A percentile compares a stretch with the other conserved stretches of the same genome.
These are phyloP conservation scores for Ilyonectria mors-panacis DNA, from an alignment of 2,329 filamentous ascomycete genomes.

Conservation along the genomic window DNA sequence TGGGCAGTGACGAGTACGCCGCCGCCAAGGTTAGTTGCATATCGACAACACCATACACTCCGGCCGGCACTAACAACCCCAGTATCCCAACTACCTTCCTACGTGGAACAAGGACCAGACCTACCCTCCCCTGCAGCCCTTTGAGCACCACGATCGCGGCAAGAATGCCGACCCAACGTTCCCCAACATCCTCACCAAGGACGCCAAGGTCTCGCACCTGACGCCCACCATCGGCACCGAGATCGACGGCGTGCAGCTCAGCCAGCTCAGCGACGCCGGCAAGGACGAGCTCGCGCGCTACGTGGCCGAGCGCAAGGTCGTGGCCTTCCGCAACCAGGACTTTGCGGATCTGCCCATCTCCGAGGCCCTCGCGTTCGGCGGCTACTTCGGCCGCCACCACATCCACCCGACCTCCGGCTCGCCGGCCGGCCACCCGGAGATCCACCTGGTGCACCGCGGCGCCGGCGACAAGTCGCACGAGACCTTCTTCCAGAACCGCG, in stretches of 20 bases:
- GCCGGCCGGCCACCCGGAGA: constrained; percentile 79
- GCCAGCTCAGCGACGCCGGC: constrained; percentile 74
- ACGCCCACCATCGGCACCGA: constrained; percentile 84
- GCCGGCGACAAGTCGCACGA: constrained; percentile 64
- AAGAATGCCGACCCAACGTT: constrained; percentile 80
- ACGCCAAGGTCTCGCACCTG: constrained; percentile 70
- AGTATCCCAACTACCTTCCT: constrained; percentile 82
- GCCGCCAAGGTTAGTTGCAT: constrained; percentile 42
- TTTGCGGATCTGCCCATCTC: constrained; percentile 79
- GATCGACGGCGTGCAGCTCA: constrained; percentile 79
- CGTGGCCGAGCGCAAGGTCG: constrained; percentile 83
- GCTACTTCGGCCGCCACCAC: constrained; percentile 86
- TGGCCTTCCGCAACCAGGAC: constrained; percentile 84
- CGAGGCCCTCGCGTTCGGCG: constrained; percentile 77
- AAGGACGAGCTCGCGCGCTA: constrained; percentile 84
- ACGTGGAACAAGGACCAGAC: constrained; percentile 77
- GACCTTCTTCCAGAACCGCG: constrained; percentile 76
- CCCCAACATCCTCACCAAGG: constrained; percentile 74
- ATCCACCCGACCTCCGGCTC: constrained; percentile 85
- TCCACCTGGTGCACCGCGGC: constrained; percentile 84
- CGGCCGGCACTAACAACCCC: neutral
- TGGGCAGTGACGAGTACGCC: constrained; percentile 38
- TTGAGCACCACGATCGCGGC: constrained; percentile 82
- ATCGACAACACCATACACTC: neutral
- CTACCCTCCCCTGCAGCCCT: constrained; percentile 77